Conservation (phyloP, 176 grass and related monocot genomes). For the Aegilops tauschii region DNA sequence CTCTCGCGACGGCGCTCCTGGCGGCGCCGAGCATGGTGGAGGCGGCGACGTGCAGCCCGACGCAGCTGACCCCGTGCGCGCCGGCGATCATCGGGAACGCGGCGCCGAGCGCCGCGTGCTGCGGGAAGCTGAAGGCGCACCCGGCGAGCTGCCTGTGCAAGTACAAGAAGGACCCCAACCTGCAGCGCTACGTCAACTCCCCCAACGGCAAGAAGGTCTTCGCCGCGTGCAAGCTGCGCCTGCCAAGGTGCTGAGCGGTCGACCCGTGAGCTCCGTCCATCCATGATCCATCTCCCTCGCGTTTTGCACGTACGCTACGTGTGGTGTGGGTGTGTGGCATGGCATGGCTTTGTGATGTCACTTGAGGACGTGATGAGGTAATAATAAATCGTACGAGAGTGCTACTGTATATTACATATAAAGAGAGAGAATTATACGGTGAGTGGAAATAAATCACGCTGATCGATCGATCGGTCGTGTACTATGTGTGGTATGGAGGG, state of each 20-base stretch:
- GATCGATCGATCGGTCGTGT: no score
- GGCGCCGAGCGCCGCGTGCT: constrained; percentile 55
- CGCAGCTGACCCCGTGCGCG: constrained; percentile 67
- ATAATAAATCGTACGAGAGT: no score
- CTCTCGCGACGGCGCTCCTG: constrained; percentile 10
- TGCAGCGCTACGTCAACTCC: constrained; percentile 84
- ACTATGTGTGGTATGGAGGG: no score
- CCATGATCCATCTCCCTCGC: no score
- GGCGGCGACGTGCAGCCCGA: constrained; percentile 55
- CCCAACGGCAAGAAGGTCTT: constrained; percentile 87
- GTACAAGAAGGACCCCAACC: constrained; percentile 72
- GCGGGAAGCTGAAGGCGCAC: constrained; percentile 72
- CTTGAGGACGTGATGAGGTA: no score
- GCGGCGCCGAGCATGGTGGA: not conserved
- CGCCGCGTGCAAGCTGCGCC: constrained; percentile 41
- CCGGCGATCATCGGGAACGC: constrained; percentile 58
- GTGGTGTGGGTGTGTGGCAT: no score
- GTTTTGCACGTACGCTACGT: no score
- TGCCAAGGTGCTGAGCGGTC: constrained; percentile 26
- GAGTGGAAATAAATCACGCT: no score
- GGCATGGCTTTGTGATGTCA: no score
- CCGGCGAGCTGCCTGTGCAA: constrained; percentile 75
- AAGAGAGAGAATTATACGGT: no score
- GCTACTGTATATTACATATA: no score
- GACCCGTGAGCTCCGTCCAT: not conserved